Percentiles rank a stretch among this genome's conserved stretches.
These are phyloP conservation scores for Phialophora verrucosa DNA, from an alignment of 2,329 filamentous ascomycete genomes.

Conservation along the genomic window DNA sequence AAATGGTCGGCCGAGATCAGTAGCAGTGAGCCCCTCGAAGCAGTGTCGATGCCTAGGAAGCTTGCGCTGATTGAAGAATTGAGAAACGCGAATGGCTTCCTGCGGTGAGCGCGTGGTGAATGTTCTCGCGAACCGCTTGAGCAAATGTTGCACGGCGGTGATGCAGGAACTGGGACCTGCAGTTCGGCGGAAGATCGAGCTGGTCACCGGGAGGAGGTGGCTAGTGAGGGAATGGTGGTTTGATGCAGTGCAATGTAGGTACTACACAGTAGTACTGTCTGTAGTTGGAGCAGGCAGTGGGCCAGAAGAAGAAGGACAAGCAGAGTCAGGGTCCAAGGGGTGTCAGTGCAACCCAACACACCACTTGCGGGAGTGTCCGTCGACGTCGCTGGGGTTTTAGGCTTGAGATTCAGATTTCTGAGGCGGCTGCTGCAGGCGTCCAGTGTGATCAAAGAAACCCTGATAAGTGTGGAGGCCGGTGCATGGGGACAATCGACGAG, in stretches of 20 bases:
- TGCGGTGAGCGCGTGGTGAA: conserved; percentile 29
- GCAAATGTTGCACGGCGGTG: conserved; percentile 26
- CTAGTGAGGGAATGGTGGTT: conserved; percentile 6
- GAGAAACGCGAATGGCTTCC: conserved; percentile 33
- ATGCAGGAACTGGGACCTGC: conserved; percentile 25
- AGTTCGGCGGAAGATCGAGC: conserved; percentile 13
- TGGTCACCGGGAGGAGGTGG: conserved; percentile 4
- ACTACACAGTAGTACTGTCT: conserved; percentile 11
- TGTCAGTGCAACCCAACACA: conserved; percentile 4
- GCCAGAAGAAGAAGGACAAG: conserved; percentile 17
- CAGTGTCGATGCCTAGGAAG: background rate
- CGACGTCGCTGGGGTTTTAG: conserved; percentile 13
- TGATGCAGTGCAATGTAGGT: conserved; percentile 14
- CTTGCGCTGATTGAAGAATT: background rate
- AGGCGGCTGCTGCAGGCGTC: conserved; percentile 10
- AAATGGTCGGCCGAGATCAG: background rate
- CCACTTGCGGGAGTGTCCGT: conserved; percentile 23
- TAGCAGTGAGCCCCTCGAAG: background rate
- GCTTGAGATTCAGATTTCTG: conserved; percentile 20
- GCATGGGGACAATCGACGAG: conserved; percentile 3
- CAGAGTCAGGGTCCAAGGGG: conserved; percentile 29
- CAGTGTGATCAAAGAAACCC: conserved; percentile 4
- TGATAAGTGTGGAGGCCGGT: conserved; percentile 5
- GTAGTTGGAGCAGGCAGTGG: conserved; percentile 15
- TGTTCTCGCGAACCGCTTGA: conserved; percentile 19